Conservation (phyloP, 1,284 basidiomycete species). For the Trichosporon sp. region DNA sequence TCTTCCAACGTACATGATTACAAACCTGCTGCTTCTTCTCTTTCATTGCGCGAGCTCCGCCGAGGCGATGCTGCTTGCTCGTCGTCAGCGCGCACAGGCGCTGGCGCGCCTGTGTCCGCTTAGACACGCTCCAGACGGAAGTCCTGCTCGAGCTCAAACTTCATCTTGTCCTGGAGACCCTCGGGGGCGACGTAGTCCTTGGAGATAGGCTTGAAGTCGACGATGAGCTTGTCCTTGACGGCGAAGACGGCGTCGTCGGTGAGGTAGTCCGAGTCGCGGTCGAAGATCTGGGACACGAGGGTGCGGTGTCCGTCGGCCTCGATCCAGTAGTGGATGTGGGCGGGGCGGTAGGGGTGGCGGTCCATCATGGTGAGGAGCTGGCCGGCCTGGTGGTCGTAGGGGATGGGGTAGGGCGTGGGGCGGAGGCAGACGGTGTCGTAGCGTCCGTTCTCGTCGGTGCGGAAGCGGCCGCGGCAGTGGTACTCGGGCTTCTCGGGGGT, state of each 20-base stretch:
- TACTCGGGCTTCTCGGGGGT: slow-evolving; percentile 44
- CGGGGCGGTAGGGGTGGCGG: slow-evolving; percentile 47
- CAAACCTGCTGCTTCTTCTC: neutral
- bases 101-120: neutral
- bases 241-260: slow-evolving; percentile 49
- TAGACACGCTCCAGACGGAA: slow-evolving; percentile 19
- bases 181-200: slow-evolving; percentile 10
- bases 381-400: slow-evolving; percentile 46
- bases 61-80: neutral
- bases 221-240: slow-evolving; percentile 38
- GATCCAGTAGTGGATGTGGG: slow-evolving; percentile 47
- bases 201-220: slow-evolving; percentile 26
- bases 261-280: slow-evolving; percentile 44
- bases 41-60: neutral
- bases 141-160: slow-evolving; percentile 28
- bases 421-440: slow-evolving; percentile 41
- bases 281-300: slow-evolving; percentile 45
- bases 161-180: slow-evolving; percentile 15
- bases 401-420: slow-evolving; percentile 49
- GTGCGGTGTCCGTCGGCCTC: slow-evolving; percentile 32
- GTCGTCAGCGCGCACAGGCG: neutral
- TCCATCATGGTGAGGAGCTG: slow-evolving; percentile 42
- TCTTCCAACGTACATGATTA: neutral
- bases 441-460: slow-evolving; percentile 40
- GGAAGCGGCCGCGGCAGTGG: slow-evolving; percentile 42